Percentiles rank a stretch among this genome's conserved stretches.
These are phyloP conservation scores for Pyrrhoderma lamaoense DNA, from an alignment of 1,284 basidiomycete genomes.

Conservation along the genomic window DNA sequence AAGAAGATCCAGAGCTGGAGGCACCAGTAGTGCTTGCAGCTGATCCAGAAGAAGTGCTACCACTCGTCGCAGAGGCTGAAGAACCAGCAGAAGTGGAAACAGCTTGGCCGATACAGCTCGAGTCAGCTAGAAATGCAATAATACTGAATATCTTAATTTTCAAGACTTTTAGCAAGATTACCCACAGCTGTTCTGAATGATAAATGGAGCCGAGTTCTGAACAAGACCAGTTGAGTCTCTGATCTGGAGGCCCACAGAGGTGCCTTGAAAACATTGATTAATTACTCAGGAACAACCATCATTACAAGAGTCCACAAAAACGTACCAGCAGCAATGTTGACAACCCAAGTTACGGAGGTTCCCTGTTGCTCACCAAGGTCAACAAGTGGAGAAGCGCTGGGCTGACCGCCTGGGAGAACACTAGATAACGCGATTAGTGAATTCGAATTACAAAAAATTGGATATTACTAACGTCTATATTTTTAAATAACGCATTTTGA, in stretches of 20 bases:
- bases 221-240: slow-evolving; percentile 43
- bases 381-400: slow-evolving; percentile 33
- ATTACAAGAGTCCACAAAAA: slow-evolving; percentile 12
- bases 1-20: neutral
- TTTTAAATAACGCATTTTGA: neutral
- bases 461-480: slow-evolving; percentile 23
- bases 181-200: slow-evolving; percentile 41
- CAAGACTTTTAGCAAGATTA: slow-evolving; percentile 11
- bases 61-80: slow-evolving; percentile 17
- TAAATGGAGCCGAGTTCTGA: slow-evolving; percentile 44
- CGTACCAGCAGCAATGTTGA: slow-evolving; percentile 35
- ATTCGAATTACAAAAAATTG: neutral
- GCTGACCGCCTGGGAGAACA: slow-evolving; percentile 34
- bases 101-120: slow-evolving; percentile 27
- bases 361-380: slow-evolving; percentile 30
- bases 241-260: slow-evolving; percentile 42
- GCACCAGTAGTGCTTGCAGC: neutral
- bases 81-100: slow-evolving; percentile 20
- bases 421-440: slow-evolving; percentile 24
- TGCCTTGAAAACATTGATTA: slow-evolving; percentile 25
- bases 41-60: slow-evolving; percentile 16
- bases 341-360: slow-evolving; percentile 40
- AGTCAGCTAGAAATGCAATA: slow-evolving; percentile 25
- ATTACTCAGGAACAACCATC: neutral
- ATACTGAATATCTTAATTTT: neutral